Evolutionary conservation across 768 basidiomycete species (phyloP).

Genomic region (Phaffia tasmanica): DNA sequence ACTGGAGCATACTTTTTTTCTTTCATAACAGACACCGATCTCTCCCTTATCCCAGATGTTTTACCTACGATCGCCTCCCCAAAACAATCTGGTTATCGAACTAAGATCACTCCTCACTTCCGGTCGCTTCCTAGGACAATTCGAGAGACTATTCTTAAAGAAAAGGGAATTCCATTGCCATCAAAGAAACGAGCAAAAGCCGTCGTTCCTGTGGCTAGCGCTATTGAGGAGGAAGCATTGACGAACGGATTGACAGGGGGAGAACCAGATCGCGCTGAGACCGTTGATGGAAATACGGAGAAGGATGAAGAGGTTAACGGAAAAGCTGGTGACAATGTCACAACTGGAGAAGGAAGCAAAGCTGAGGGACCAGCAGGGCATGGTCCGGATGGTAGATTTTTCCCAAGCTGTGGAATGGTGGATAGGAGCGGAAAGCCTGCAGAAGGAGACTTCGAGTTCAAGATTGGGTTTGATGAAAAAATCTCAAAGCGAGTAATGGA

Average conservation of each 20-base stretch:
- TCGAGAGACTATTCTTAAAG: slow-evolving; percentile 7
- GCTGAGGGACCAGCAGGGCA: too few species aligned
- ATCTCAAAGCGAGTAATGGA: slow-evolving; percentile 68
- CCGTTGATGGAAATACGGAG: slow-evolving; percentile 39
- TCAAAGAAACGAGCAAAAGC: slow-evolving; percentile 12
- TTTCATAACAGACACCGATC: slow-evolving; percentile 45
- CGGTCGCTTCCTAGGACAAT: slow-evolving; percentile 53
- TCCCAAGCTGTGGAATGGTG: slow-evolving; percentile 7
- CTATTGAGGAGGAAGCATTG: not conserved
- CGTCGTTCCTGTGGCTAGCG: not conserved
- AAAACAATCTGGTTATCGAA: slow-evolving; percentile 79
- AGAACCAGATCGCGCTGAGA: slow-evolving; percentile 35
- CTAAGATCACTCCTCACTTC: slow-evolving; percentile 96
- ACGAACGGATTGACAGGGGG: not conserved
- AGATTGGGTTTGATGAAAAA: slow-evolving; percentile 79
- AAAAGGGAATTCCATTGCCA: not conserved
- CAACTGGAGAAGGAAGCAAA: not conserved
- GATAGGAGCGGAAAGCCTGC: not conserved
- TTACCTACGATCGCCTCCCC: slow-evolving; percentile 74
- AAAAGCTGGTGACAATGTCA: not conserved
- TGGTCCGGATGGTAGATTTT: slow-evolving; percentile 3
- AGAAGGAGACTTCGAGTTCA: slow-evolving; percentile 47
- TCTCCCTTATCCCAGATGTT: slow-evolving; percentile 52
- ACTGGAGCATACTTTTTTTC: not conserved
- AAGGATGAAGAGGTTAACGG: slow-evolving; percentile 21